These are phyloP conservation scores for Sporobolomyces pararoseus DNA, from an alignment of 768 basidiomycete species.

Conservation along the genomic window DNA sequence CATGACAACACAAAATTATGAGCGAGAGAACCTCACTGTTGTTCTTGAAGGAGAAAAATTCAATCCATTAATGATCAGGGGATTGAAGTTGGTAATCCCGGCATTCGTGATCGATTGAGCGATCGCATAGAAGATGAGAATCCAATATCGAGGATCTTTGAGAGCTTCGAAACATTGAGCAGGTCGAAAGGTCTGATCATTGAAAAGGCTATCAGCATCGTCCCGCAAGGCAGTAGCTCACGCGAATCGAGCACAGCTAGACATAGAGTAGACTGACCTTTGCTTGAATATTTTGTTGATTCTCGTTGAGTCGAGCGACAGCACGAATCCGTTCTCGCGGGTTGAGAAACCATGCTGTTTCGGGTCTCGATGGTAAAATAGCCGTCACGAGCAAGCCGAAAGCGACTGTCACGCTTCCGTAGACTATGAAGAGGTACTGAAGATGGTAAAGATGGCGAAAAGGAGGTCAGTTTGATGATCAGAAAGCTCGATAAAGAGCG, in stretches of 20 bases:
- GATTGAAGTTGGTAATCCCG: slow-evolving; percentile 37
- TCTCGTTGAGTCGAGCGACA: slow-evolving; percentile 12
- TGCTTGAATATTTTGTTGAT: slow-evolving; percentile 17
- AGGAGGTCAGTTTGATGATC: too few relatives aligned
- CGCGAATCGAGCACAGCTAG: too few relatives aligned
- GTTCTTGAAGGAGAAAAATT: slow-evolving; percentile 31
- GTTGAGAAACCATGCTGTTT: slow-evolving; percentile 35
- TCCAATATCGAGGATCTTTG: slow-evolving; percentile 28
- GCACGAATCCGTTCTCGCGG: slow-evolving; percentile 7
- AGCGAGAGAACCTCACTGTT: not conserved
- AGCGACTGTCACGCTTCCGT: slow-evolving; percentile 10
- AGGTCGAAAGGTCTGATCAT: not conserved
- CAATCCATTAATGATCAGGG: slow-evolving; percentile 37
- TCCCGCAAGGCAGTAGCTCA: not conserved
- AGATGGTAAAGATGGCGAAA: not conserved
- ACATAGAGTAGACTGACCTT: slow-evolving; percentile 7
- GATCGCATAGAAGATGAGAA: slow-evolving; percentile 17
- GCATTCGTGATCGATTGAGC: slow-evolving; percentile 38
- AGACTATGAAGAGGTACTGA: slow-evolving; percentile 12
- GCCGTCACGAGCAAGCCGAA: slow-evolving; percentile 21
- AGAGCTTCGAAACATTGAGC: slow-evolving; percentile 16
- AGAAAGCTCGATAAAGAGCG: too few relatives aligned
- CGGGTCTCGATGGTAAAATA: slow-evolving; percentile 23
- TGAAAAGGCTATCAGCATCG: not conserved
- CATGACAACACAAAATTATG: too few relatives aligned